A percentile compares a stretch with the other conserved stretches of the same genome.
Evolutionary conservation across 345 rosid genomes (phyloP).

Genomic region (Boechera retrofracta): DNA sequence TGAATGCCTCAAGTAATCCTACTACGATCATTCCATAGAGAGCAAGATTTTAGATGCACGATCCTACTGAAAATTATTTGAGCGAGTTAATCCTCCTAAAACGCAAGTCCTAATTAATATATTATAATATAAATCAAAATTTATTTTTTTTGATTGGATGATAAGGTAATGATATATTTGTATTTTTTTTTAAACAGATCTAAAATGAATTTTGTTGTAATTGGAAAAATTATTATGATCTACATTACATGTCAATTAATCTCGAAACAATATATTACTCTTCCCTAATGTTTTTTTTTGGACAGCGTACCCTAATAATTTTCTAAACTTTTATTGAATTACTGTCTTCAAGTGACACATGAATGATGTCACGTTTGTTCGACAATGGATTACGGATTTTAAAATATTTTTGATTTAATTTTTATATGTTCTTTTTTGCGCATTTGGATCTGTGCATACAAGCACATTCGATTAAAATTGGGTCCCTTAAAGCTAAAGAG

Average conservation of each 20-base stretch:
- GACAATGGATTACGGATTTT: constrained; percentile 21
- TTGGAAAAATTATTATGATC: not conserved
- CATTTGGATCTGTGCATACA: constrained; percentile 49
- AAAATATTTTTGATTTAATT: not conserved
- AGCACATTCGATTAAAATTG: constrained; percentile 39
- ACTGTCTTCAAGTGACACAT: constrained; percentile 38
- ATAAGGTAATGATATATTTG: too few relatives aligned
- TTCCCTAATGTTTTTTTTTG: not conserved
- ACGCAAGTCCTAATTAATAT: too few relatives aligned
- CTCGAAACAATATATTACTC: not conserved
- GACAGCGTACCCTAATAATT: not conserved
- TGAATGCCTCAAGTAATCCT: not conserved
- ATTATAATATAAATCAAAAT: too few relatives aligned
- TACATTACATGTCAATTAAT: not conserved
- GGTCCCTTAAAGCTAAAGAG: constrained; percentile 57
- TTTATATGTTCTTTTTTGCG: constrained; percentile 19
- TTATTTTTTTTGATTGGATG: not conserved
- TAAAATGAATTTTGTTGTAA: not conserved
- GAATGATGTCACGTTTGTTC: constrained; percentile 45
- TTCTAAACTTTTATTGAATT: not conserved
- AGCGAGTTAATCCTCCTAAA: too few relatives aligned
- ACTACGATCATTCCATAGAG: not conserved
- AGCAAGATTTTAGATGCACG: too few relatives aligned
- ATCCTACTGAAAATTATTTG: too few relatives aligned
- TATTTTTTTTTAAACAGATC: not conserved